phyloP scores from a whole-genome alignment of 148 eudicot species.

The Fagopyrum tataricum region DNA sequence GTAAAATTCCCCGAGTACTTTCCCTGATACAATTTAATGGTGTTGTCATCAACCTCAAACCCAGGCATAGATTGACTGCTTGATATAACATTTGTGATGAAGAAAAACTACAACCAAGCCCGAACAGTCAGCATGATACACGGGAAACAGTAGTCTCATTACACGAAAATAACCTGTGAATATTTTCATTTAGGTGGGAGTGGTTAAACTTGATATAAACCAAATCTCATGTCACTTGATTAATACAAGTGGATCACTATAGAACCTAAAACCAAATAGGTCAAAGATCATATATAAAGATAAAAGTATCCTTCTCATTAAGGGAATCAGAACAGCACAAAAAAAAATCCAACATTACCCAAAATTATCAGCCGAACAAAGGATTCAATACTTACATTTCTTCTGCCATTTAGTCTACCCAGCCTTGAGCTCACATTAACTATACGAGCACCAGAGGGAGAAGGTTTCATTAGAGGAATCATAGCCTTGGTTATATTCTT shows the following conservation, averaged over 20 bases:
- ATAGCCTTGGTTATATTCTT: conserved; percentile 68
- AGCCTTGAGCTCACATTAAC: conserved; percentile 83
- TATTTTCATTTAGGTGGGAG: neutral
- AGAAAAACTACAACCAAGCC: neutral
- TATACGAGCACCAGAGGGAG: conserved; percentile 74
- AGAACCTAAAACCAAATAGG: neutral
- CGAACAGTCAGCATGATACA: neutral
- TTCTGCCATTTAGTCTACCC: conserved; percentile 76
- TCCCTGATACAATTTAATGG: neutral
- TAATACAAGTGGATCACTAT: neutral
- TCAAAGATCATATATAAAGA: neutral
- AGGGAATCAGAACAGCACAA: neutral
- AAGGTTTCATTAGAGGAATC: conserved; percentile 84
- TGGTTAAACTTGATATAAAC: neutral
- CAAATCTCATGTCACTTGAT: neutral
- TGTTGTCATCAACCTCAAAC: neutral
- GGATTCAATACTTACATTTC: conserved; percentile 48
- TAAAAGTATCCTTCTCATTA: neutral
- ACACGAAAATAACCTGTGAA: neutral
- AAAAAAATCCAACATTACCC: neutral
- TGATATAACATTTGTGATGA: neutral
- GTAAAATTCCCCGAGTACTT: neutral
- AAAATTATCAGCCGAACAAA: neutral
- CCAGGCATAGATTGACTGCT: neutral
- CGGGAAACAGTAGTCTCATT: neutral